Evolutionary conservation across 106 monocot genomes (phyloP), one percentile per base, ranked within the genome.

Genomic region (Ottelia alismoides): DNA sequence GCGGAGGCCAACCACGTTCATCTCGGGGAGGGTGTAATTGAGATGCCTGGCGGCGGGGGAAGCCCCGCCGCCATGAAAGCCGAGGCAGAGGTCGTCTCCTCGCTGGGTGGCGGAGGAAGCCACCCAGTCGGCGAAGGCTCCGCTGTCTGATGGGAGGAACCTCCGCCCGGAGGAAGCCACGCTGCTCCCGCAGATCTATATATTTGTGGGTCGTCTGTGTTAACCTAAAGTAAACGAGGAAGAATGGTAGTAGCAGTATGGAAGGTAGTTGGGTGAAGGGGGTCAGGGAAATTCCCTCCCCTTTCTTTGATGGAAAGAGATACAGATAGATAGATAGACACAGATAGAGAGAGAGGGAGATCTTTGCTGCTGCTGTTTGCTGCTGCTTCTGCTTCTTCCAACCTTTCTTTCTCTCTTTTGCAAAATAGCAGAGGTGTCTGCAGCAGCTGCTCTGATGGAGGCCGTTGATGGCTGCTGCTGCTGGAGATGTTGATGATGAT

Each of bases 81-180:
- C 78, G 40, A 78, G 72, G 48, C 71, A 78, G 52, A 78, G 72
- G 30, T 78, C 78, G 29, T 77, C 72, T 14, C 72, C 77, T 1
- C 77, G 72, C 58, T 68, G 70, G 53, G 59, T 31, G 65, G 77
- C 65, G 27, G 81, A 73, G 24, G 75, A 68, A 0, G 82, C 77
- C 22, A 74, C 77, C 82, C 82, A 83, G 59, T 83, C 82, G 12
- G 77, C 77, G 65, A 83, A 83, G 44, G 82, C 82, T 10, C 82
- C 82, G 45, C 70, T 77, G 70, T 83, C 77, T 20, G 77, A 77
- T 20, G 77, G 77, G 63, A 83, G 74, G 26, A 77, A 44, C 62
- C 82, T 61, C 16, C 68, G n/a, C n/a, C n/a, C n/a, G n/a, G n/a
- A n/a, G n/a, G n/a, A n/a, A n/a, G n/a, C n/a, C n/a, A n/a, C n/a